phyloP scores from a whole-genome alignment of 495 filamentous ascomycete genomes.

The Penicillium argentinense region DNA sequence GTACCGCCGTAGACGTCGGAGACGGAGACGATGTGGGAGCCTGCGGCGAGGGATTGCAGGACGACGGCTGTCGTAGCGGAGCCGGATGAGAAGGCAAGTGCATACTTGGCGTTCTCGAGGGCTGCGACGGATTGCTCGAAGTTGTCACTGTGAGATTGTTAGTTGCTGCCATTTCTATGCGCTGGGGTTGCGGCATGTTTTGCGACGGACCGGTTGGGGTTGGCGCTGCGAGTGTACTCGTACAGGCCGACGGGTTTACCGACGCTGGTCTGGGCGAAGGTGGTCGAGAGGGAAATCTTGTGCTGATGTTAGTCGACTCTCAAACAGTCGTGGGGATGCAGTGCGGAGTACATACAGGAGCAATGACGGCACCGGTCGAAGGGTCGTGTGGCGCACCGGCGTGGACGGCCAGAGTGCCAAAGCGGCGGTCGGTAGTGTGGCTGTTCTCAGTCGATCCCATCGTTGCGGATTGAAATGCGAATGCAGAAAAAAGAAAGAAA shows the following conservation, averaged over 20 bases:
- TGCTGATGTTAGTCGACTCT: slow-evolving; percentile 10
- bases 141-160: slow-evolving; percentile 59
- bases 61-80: slow-evolving; percentile 92
- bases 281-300: slow-evolving; percentile 92
- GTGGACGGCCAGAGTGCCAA: slow-evolving; percentile 93
- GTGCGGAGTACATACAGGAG: slow-evolving; percentile 54
- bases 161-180: too few relatives aligned
- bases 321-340: neutral
- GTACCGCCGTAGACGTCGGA: slow-evolving; percentile 98
- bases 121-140: slow-evolving; percentile 90
- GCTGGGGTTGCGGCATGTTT: neutral
- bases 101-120: slow-evolving; percentile 88
- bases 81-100: slow-evolving; percentile 92
- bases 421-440: slow-evolving; percentile 52
- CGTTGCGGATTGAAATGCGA: slow-evolving; percentile 6
- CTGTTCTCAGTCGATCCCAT: slow-evolving; percentile 33
- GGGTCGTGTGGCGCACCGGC: slow-evolving; percentile 89
- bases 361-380: slow-evolving; percentile 90
- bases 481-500: slow-evolving; percentile 8
- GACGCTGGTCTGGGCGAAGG: slow-evolving; percentile 82
- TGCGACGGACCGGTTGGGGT: slow-evolving; percentile 73
- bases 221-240: slow-evolving; percentile 89
- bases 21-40: slow-evolving; percentile 92
- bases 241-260: slow-evolving; percentile 82
- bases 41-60: slow-evolving; percentile 86